Evolutionary conservation across 2,329 filamentous ascomycete species (phyloP), one percentile per base, ranked within the genome.

Genomic region (Fusarium lyarnte): DNA sequence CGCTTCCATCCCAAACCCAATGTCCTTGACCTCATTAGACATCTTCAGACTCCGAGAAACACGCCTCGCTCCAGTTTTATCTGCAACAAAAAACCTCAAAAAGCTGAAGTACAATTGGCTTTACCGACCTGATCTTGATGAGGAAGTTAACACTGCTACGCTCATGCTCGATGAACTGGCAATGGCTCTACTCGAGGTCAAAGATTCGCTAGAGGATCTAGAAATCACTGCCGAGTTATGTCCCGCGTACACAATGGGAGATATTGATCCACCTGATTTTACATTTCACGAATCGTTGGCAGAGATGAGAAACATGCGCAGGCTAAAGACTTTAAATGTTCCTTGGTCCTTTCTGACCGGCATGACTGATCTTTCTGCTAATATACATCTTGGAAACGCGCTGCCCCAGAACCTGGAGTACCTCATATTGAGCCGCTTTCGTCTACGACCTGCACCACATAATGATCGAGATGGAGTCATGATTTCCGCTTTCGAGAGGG

Each of bases 21-120:
- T 11, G 7, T 29, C 29, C 1, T n/a, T 73, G 7, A 47, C 43
- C 8, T 62, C 54, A 2, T 23, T 74, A 23, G 57, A 66, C 2
- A 23, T 74, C 5, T 38, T 43, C 19, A 52, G 72, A 7, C 25
- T 71, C 3, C 46, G 70, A 16, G 70, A 74, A 45, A 25, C 17
- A 7, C 49, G 38, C 17, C 25, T 74, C 6, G 52, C 25, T 2
- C 39, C 54, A 8, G 19, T 75, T 2, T n/a, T 72, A 13, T 51
- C 66, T 2, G 9, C 17, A 10, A n/a, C 43, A 1, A 41, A 6
- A 6, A 43, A 29, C 2, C 46, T 70, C 1, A 46, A 23, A 23
- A 51, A 16, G 8, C 9, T 73, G 19, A 53, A 42, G 8, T 73
- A 67, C 10, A 33, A 63, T 17, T 73, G 63, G 58, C 23, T 41